Percentiles rank a stretch among this genome's conserved stretches.
These are phyloP conservation scores for Rhytidhysteron rufulum DNA, from an alignment of 2,329 filamentous ascomycete species.

Conservation along the genomic window DNA sequence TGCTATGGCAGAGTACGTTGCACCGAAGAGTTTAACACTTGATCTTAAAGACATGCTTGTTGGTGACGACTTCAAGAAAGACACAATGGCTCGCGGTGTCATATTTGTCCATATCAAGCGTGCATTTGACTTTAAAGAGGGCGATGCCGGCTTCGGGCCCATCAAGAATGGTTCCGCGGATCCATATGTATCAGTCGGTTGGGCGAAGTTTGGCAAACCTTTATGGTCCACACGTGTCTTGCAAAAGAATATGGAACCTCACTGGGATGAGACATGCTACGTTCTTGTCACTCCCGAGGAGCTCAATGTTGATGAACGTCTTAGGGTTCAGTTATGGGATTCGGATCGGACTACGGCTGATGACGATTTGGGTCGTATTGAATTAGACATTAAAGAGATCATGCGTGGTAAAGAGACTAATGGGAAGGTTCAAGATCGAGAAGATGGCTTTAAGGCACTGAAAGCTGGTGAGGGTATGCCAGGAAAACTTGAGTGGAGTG, in stretches of 20 bases:
- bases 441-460: slow-evolving; percentile 63
- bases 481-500: slow-evolving; percentile 64
- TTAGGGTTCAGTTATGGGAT: slow-evolving; percentile 72
- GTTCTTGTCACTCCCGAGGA: slow-evolving; percentile 69
- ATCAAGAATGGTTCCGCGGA: slow-evolving; percentile 62
- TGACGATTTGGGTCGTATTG: slow-evolving; percentile 70
- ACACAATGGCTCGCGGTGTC: slow-evolving; percentile 62
- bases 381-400: slow-evolving; percentile 62
- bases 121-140: slow-evolving; percentile 68
- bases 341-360: slow-evolving; percentile 69
- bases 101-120: slow-evolving; percentile 63
- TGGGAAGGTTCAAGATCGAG: slow-evolving; percentile 59
- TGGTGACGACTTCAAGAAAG: slow-evolving; percentile 76
- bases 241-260: slow-evolving; percentile 61
- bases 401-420: slow-evolving; percentile 59
- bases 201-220: slow-evolving; percentile 73
- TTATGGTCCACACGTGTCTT: slow-evolving; percentile 65
- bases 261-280: slow-evolving; percentile 67
- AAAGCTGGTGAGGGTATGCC: slow-evolving; percentile 66
- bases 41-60: slow-evolving; percentile 74
- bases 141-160: slow-evolving; percentile 60
- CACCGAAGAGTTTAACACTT: slow-evolving; percentile 69
- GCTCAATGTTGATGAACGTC: slow-evolving; percentile 65
- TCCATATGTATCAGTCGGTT: slow-evolving; percentile 67
- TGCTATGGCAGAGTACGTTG: slow-evolving; percentile 70